Evolutionary conservation across 441 rosid genomes (phyloP), one percentile per base, ranked within the genome.

Genomic region (Flueggea neowawraea): DNA sequence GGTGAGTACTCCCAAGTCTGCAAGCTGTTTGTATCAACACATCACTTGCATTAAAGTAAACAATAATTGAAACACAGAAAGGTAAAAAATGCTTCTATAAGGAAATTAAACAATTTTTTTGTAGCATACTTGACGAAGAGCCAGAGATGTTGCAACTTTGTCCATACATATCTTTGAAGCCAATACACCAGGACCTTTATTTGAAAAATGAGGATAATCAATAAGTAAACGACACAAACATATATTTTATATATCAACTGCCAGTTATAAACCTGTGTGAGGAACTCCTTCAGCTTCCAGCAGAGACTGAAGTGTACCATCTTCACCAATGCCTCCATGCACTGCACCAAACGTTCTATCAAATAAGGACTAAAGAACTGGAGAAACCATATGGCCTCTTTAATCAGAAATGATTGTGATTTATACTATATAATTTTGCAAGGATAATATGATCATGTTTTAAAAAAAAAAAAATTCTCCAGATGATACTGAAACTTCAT

Each of bases 311-410:
- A 94, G 80, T 12, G 97, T 91, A 54, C 99, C 97, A 70, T 94
- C 91, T 80, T 94, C 99, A 69, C 99, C 99, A 12, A 94, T 89
- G 74, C 97, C 99, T 72, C 97, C 99, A 69, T 94, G 99, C 62
- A 84, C 99, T 91, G 78, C 63, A 62, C 52, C 65, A 63, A 69
- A 59, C 67, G 75, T 75, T 60, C 61, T n/a, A 32, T 52, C 16
- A 22, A 15, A 50, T 57, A 28, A 22, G 10, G 14, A 36, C 8
- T 9, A 14, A 36, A 8, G 9, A 36, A 36, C 41, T 36, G 1
- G 41, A 36, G 41, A 36, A 36, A 36, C 9, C 41, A 36, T 5
- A 36, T 36, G 41, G 6, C 41, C 41, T 5, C 41, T 36, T 36
- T 8, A 36, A 8, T 36, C 41, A 36, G 17, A 31, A 49, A 16